These are phyloP conservation scores for Acanthamoeba castellanii DNA, from an alignment of 208 protist species.

Conservation along the genomic window DNA sequence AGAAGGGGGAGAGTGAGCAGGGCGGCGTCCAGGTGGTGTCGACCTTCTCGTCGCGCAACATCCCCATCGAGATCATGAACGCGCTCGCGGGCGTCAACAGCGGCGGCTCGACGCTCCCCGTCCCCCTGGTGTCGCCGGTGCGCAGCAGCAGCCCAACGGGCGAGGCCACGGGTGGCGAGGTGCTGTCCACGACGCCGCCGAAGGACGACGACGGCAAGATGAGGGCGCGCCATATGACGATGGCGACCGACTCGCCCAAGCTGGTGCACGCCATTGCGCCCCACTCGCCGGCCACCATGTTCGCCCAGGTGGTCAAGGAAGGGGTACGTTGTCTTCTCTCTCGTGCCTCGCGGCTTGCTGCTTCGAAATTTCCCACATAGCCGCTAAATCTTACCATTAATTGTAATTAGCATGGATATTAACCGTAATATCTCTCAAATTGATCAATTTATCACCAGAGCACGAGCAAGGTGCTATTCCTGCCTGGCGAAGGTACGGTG, in stretches of 20 bases:
- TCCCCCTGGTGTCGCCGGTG: not conserved
- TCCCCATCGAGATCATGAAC: not conserved
- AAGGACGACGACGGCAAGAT: not conserved
- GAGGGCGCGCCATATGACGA: not conserved
- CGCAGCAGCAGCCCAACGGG: not conserved
- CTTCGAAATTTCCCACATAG: not conserved
- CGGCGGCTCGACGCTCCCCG: not conserved
- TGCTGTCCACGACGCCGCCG: not conserved
- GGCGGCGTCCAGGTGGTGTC: slow-evolving; percentile 12
- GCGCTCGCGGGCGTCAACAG: not conserved
- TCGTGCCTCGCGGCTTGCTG: not conserved
- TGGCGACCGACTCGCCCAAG: slow-evolving; percentile 9
- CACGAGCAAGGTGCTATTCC: slow-evolving; percentile 66
- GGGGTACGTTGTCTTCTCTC: not conserved
- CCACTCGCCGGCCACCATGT: slow-evolving; percentile 50
- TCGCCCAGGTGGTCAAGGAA: slow-evolving; percentile 42
- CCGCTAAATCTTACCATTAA: not conserved
- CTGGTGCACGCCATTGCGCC: slow-evolving; percentile 23
- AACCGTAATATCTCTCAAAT: not conserved
- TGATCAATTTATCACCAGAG: not conserved
- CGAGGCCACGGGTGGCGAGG: not conserved
- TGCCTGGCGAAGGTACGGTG: slow-evolving; percentile 51
- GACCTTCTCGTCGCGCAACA: not conserved
- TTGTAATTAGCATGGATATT: not conserved
- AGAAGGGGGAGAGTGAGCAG: not conserved